Conservation (phyloP, 129 eudicot species). For the Chrysanthemum lavandulifolium region DNA sequence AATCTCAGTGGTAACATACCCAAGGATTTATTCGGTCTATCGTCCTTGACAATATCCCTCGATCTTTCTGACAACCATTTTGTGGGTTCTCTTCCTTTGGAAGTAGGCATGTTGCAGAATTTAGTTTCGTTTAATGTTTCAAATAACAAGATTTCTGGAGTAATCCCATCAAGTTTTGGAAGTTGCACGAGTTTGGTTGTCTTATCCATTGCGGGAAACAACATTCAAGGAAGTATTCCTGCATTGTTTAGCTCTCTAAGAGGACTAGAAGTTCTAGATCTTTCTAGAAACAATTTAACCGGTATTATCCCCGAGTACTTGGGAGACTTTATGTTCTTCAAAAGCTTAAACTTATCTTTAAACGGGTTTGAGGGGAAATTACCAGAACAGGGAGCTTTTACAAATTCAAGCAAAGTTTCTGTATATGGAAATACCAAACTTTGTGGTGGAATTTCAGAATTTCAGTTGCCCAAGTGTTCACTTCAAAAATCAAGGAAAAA, state of each 20-base stretch:
- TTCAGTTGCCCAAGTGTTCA: constrained; percentile 10
- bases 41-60: constrained; percentile 3
- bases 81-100: constrained; percentile 5
- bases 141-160: background rate
- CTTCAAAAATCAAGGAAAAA: background rate
- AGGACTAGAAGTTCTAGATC: constrained; percentile 8
- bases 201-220: background rate
- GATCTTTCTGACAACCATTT: constrained; percentile 12
- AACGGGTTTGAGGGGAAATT: constrained; percentile 5
- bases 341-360: background rate
- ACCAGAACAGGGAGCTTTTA: constrained; percentile 6
- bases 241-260: background rate
- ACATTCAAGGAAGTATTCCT: background rate
- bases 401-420: background rate
- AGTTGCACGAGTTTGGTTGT: constrained; percentile 1
- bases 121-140: background rate
- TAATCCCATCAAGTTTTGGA: background rate
- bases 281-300: background rate
- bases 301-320: constrained; percentile 6
- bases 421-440: background rate
- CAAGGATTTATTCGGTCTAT: background rate
- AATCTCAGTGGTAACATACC: constrained; percentile 5
- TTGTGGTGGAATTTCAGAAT: background rate
- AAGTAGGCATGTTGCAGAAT: constrained; percentile 1
- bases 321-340: constrained; percentile 6